Evolutionary conservation across 495 filamentous ascomycete species (phyloP).

Genomic region (Penicillium soppii): DNA sequence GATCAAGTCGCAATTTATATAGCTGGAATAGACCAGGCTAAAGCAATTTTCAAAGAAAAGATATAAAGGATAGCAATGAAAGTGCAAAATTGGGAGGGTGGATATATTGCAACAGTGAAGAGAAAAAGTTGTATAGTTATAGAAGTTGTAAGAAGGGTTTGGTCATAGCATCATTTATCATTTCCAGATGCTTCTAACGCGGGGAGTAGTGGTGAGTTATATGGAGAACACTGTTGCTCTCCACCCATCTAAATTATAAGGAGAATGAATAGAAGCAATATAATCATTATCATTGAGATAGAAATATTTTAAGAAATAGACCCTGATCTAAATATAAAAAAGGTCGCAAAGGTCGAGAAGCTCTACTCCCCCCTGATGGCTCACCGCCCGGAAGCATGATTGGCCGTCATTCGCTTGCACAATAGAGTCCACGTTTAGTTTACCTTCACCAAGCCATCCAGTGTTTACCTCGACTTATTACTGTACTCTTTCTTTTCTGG

Average conservation of each 20-base stretch:
- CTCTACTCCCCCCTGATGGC: conserved; percentile 11
- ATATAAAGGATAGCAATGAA: not conserved
- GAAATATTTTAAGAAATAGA: not conserved
- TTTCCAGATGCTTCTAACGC: conserved; percentile 31
- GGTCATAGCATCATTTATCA: conserved; percentile 8
- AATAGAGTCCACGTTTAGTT: conserved; percentile 49
- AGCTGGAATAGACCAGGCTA: too few species aligned
- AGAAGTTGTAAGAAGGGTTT: not conserved
- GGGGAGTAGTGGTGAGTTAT: conserved; percentile 7
- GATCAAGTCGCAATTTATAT: not conserved
- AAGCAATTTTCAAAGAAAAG: too few species aligned
- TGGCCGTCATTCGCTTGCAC: conserved; percentile 43
- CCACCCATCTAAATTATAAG: not conserved
- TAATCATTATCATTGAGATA: not conserved
- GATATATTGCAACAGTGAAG: not conserved
- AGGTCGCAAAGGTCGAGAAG: not conserved
- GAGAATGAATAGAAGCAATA: not conserved
- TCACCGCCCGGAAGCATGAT: conserved; percentile 43
- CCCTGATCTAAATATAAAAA: not conserved
- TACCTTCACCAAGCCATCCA: conserved; percentile 24
- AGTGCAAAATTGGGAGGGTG: not conserved
- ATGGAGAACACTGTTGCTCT: not conserved
- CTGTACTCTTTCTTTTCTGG: conserved; percentile 19
- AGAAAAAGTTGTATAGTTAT: not conserved
- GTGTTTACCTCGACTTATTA: conserved; percentile 19